A percentile compares a stretch with the other conserved stretches of the same genome.
Evolutionary conservation across 345 rosid species (phyloP).

Genomic region (Lepidium aucheri): DNA sequence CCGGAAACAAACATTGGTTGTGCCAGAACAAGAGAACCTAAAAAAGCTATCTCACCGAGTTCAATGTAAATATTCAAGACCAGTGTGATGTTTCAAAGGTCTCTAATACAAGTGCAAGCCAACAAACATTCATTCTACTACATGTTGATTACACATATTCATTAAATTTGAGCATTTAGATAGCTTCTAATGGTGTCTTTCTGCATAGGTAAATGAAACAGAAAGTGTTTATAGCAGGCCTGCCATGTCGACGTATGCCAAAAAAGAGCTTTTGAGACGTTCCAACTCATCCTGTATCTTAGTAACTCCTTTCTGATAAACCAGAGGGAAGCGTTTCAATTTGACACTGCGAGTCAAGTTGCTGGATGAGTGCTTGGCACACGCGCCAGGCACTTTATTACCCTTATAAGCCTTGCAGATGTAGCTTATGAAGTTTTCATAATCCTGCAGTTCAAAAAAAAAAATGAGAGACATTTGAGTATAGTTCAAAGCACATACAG

Average conservation of each 20-base stretch:
- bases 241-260: not conserved
- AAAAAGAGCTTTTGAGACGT: slow-evolving; percentile 3
- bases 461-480: not conserved
- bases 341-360: slow-evolving; percentile 7
- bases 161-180: not conserved
- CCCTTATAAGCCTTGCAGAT: slow-evolving; percentile 74
- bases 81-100: not conserved
- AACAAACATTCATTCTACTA: not conserved
- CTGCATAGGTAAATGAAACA: not conserved
- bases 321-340: slow-evolving; percentile 23
- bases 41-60: not conserved
- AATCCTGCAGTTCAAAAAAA: slow-evolving; percentile 40
- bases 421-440: slow-evolving; percentile 65
- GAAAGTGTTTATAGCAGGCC: slow-evolving; percentile 9
- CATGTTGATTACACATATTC: not conserved
- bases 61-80: not conserved
- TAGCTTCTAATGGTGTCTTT: not conserved
- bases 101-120: not conserved
- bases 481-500: not conserved
- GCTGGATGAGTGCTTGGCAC: slow-evolving; percentile 31
- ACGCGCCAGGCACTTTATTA: slow-evolving; percentile 37
- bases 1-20: no score
- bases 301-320: slow-evolving; percentile 33
- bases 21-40: not conserved
- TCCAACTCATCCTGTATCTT: slow-evolving; percentile 8